A percentile compares a stretch with the other conserved stretches of the same genome.
These are phyloP conservation scores for Plenodomus biglobosus DNA, from an alignment of 2,329 filamentous ascomycete genomes.

Conservation along the genomic window DNA sequence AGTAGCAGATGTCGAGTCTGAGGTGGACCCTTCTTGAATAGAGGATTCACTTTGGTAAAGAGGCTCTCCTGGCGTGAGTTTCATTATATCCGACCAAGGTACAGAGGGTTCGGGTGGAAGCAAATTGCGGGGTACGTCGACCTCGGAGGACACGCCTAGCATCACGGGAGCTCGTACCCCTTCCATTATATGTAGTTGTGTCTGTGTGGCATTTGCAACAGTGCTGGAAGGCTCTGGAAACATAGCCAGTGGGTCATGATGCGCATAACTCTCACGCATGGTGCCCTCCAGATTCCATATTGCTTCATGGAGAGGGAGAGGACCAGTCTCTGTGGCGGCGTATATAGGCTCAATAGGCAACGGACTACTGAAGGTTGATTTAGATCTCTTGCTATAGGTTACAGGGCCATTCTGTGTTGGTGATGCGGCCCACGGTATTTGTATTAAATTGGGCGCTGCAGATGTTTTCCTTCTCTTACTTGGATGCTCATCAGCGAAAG, in stretches of 20 bases:
- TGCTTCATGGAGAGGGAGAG: conserved; percentile 3
- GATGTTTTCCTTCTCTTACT: conserved; percentile 29
- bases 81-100: conserved; percentile 43
- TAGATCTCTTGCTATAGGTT: conserved; percentile 15
- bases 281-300: conserved; percentile 35
- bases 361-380: conserved; percentile 1
- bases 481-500: conserved; percentile 21
- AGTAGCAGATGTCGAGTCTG: background rate
- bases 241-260: conserved; percentile 45
- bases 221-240: conserved; percentile 49
- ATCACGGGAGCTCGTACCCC: conserved; percentile 32
- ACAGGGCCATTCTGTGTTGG: conserved; percentile 6
- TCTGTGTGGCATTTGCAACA: conserved; percentile 46
- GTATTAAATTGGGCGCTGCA: conserved; percentile 6
- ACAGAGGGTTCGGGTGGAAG: conserved; percentile 34
- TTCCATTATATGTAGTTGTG: conserved; percentile 46
- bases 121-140: conserved; percentile 14
- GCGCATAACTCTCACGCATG: conserved; percentile 39
- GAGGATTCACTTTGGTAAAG: conserved; percentile 14
- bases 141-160: conserved; percentile 23
- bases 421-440: background rate
- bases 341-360: background rate
- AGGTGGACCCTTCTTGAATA: conserved; percentile 3
- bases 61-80: conserved; percentile 18
- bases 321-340: background rate